These are phyloP conservation scores for Daldinia grandis DNA, from an alignment of 495 filamentous ascomycete species.

Conservation along the genomic window DNA sequence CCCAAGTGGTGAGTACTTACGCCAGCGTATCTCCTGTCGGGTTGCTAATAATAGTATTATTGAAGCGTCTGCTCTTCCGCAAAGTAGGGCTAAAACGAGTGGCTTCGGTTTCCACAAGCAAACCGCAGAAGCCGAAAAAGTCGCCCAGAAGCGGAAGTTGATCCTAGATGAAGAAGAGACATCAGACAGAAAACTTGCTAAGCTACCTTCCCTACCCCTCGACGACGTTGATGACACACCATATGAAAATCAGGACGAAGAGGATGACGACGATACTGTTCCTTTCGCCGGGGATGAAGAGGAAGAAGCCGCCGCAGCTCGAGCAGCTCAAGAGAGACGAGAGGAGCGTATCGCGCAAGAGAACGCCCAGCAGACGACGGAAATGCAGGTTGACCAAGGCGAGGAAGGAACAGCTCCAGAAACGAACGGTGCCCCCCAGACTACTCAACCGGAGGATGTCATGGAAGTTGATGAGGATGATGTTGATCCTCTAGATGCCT, in stretches of 20 bases:
- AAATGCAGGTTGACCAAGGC: constrained; percentile 52
- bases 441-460: constrained; percentile 45
- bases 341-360: constrained; percentile 58
- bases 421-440: constrained; percentile 34
- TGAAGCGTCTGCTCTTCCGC: constrained; percentile 61
- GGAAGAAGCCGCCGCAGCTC: constrained; percentile 82
- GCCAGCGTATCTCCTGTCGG: neutral
- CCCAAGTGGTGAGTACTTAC: constrained; percentile 39
- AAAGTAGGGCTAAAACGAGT: constrained; percentile 77
- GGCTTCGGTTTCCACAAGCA: constrained; percentile 84
- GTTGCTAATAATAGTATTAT: constrained; percentile 17
- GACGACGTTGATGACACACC: constrained; percentile 67
- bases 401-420: constrained; percentile 47
- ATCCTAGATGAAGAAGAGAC: constrained; percentile 90
- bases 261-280: constrained; percentile 75
- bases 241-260: constrained; percentile 67
- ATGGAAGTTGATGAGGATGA: constrained; percentile 70
- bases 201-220: constrained; percentile 77
- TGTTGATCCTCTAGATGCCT: constrained; percentile 92
- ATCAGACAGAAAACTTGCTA: constrained; percentile 84
- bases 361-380: constrained; percentile 62
- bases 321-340: constrained; percentile 68
- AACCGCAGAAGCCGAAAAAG: constrained; percentile 70
- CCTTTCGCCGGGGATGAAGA: constrained; percentile 84
- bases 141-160: constrained; percentile 73